phyloP scores from a whole-genome alignment of 441 rosid genomes.

The Aquilaria agallochum region DNA sequence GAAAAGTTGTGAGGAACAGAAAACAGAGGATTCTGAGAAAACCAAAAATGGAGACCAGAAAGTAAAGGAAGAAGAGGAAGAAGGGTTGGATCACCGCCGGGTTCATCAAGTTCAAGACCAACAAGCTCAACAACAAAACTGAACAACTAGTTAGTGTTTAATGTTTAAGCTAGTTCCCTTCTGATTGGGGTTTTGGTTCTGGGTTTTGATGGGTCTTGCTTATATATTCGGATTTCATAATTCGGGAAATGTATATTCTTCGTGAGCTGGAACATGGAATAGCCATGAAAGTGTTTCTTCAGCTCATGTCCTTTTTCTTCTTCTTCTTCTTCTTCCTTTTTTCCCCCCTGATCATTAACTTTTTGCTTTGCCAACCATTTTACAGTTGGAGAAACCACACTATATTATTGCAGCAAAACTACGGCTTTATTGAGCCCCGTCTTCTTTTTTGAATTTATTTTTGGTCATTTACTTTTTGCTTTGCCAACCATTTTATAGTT shows the following conservation, averaged over 20 bases:
- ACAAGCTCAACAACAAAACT: slow-evolving; percentile 15
- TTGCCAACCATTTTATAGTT: background rate
- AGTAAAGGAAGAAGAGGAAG: slow-evolving; percentile 22
- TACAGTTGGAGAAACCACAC: background rate
- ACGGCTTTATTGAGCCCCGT: background rate
- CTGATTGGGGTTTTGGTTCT: background rate
- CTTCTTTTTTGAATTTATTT: background rate
- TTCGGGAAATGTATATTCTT: slow-evolving; percentile 37
- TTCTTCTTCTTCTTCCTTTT: background rate
- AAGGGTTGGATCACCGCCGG: background rate
- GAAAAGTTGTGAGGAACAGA: slow-evolving; percentile 20
- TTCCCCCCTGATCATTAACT: background rate
- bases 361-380: background rate
- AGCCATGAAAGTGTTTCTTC: slow-evolving; percentile 13
- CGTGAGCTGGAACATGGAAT: slow-evolving; percentile 14
- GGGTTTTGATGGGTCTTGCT: slow-evolving; percentile 1
- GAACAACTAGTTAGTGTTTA: slow-evolving; percentile 15
- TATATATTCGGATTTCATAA: slow-evolving; percentile 8
- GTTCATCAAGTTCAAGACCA: slow-evolving; percentile 4
- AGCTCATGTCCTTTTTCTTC: slow-evolving; percentile 7
- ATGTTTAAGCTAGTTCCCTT: background rate
- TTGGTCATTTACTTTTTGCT: background rate
- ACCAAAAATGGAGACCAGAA: slow-evolving; percentile 23
- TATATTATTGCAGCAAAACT: too few relatives aligned
- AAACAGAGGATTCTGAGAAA: slow-evolving; percentile 11